Evolutionary conservation across 1,284 basidiomycete species (phyloP).

Genomic region (Irpex lacteus): DNA sequence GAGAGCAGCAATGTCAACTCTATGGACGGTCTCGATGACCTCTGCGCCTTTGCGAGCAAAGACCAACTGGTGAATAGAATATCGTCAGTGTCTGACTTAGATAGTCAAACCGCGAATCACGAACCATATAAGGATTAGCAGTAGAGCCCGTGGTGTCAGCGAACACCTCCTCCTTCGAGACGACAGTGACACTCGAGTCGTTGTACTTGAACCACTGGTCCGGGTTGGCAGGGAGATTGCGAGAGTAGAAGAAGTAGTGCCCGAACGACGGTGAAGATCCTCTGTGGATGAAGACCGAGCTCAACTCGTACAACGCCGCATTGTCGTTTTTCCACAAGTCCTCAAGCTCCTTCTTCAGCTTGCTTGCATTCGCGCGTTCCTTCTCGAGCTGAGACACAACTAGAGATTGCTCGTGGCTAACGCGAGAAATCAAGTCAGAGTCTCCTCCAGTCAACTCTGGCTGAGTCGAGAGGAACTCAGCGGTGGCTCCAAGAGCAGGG

Average conservation of each 20-base stretch:
- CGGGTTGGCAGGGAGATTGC: conserved; percentile 71
- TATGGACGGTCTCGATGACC: conserved; percentile 75
- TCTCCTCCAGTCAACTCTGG: conserved; percentile 48
- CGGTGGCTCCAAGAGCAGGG: conserved; percentile 48
- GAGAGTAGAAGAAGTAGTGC: conserved; percentile 88
- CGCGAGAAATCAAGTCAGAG: conserved; percentile 44
- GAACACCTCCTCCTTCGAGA: conserved; percentile 74
- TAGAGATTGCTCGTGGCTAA: conserved; percentile 51
- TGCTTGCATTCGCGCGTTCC: conserved; percentile 51
- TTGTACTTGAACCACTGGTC: conserved; percentile 96
- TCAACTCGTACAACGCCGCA: conserved; percentile 83
- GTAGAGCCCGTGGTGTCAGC: conserved; percentile 79
- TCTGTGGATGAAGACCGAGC: conserved; percentile 95
- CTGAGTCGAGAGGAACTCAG: conserved; percentile 53
- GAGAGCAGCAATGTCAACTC: conserved; percentile 36
- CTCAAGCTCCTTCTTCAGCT: conserved; percentile 73
- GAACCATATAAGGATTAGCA: conserved; percentile 79
- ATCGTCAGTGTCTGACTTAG: not conserved
- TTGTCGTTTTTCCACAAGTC: conserved; percentile 72
- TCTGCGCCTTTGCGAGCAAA: conserved; percentile 73
- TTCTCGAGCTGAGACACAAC: conserved; percentile 61
- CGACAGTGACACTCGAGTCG: conserved; percentile 77
- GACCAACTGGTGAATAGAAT: conserved; percentile 54
- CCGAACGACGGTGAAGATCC: conserved; percentile 82
- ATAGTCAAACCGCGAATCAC: conserved; percentile 24